These are phyloP conservation scores for Lichtheimia hyalospora DNA, from an alignment of 371 early-diverging fungal genomes.

Conservation along the genomic window DNA sequence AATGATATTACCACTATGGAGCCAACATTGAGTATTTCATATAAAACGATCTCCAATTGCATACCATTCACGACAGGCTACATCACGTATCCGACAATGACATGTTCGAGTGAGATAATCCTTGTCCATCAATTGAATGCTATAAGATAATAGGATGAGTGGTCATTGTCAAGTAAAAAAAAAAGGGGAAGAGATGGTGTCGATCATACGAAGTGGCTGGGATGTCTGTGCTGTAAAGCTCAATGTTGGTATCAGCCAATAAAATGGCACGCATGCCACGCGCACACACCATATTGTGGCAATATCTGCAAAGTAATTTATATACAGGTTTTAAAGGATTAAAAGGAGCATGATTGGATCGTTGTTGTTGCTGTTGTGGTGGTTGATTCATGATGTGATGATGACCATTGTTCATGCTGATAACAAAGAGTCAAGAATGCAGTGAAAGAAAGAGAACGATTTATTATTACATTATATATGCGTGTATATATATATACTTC, in stretches of 20 bases:
- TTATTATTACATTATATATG: not conserved
- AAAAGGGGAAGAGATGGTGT: no score
- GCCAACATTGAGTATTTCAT: not conserved
- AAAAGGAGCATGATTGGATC: not conserved
- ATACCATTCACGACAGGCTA: conserved; percentile 93
- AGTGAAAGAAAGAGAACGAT: not conserved
- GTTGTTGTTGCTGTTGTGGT: conserved; percentile 1
- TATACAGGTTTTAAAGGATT: conserved; percentile 41
- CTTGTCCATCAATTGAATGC: conserved; percentile 85
- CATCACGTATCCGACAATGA: conserved; percentile 90
- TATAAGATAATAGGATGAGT: conserved; percentile 17
- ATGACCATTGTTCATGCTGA: conserved; percentile 3
- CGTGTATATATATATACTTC: conserved; percentile 3
- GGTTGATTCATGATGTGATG: not conserved
- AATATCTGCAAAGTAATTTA: conserved; percentile 36
- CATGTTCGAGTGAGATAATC: conserved; percentile 94
- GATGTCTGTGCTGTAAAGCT: conserved; percentile 84
- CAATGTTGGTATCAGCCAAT: conserved; percentile 85
- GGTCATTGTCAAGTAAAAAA: not conserved
- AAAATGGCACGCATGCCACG: conserved; percentile 90
- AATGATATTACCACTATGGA: conserved; percentile 82
- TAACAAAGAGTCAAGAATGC: not conserved
- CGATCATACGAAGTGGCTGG: conserved; percentile 75
- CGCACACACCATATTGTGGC: conserved; percentile 58
- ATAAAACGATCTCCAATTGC: conserved; percentile 10